Base-by-base conservation (phyloP, 1,284 basidiomycete genomes). In the Cystobasidium pallidum region DNA sequence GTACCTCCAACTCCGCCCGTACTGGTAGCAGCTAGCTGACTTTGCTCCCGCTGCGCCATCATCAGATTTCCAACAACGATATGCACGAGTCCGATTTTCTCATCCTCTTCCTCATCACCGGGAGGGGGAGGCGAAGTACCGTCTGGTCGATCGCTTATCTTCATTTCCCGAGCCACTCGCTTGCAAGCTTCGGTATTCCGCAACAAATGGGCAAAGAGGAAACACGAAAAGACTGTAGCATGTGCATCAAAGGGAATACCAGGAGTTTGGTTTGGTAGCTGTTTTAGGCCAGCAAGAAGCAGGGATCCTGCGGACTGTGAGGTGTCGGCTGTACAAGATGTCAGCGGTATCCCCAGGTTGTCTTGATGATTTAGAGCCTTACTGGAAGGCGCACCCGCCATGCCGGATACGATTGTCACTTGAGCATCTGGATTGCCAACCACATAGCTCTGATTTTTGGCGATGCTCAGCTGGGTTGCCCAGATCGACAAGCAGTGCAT, bases 1-100 rank as follows among this genome's bases (percentile, higher is more conserved):
- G 59, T 71, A 67, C 71, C 78, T 58, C 74, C 75, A 39, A 51
- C 57, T 13, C 41, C 45, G 13, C 61, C 74, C 10, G 49, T 49
- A 41, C 58, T 63, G 15, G 66, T 73, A 15, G 75, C 83, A 28
- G 79, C 79, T 54, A 80, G 80, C 49, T 84, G 83, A 4, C 82
- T 81, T 70, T 85, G 84, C 75, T 85, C 84, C 39, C 85, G 80
- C 57, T 83, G 79, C 0, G 85, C 84, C 88, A 91, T 76, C 85
- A 86, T 82, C 7, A 87, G 76, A 77, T 86, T 91, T 83, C 78
- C 89, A 4, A 86, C 83, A 0, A 87, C 78, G 17, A 85, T 80
- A 73, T 85, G 84, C 3, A 87, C 81, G 7, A 87, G 79, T 2
- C 81, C 81, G 2, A 79, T 77, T 3, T 79, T 78, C 13, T 85